phyloP scores from a whole-genome alignment of 2,329 filamentous ascomycete species.

The Knufia fluminis region DNA sequence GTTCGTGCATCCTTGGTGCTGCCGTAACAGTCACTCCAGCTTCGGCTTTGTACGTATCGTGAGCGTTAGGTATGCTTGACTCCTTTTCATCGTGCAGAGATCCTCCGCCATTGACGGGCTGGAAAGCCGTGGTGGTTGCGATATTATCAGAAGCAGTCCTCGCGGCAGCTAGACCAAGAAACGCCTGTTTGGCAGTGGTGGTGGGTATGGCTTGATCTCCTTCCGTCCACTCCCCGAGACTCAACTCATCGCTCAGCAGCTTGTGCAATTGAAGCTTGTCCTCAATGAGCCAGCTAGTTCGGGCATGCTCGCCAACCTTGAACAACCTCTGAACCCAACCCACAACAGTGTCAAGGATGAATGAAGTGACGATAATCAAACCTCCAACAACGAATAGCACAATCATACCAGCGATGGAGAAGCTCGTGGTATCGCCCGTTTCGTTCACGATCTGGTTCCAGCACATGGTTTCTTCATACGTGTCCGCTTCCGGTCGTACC shows the following conservation, averaged over 20 bases:
- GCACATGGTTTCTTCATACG: constrained; percentile 19
- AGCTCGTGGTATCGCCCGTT: constrained; percentile 13
- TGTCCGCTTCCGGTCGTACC: neutral
- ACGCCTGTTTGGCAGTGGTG: too few species aligned
- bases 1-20: too few species aligned
- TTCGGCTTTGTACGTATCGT: too few species aligned
- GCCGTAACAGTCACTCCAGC: too few species aligned
- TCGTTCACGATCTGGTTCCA: constrained; percentile 16
- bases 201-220: too few species aligned
- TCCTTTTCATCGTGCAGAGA: too few species aligned
- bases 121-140: too few species aligned
- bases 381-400: constrained; percentile 21
- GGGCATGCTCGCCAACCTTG: constrained; percentile 10
- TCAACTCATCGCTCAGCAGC: constrained; percentile 20
- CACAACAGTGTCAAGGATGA: constrained; percentile 15
- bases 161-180: too few species aligned
- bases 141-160: too few species aligned
- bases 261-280: constrained; percentile 23
- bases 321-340: constrained; percentile 12
- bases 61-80: too few species aligned
- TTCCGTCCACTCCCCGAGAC: constrained; percentile 15
- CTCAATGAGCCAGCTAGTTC: constrained; percentile 19
- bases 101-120: too few species aligned
- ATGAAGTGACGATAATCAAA: constrained; percentile 14
- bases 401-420: constrained; percentile 20